Evolutionary conservation across 768 basidiomycete species (phyloP), one percentile per base, ranked within the genome.

Genomic region (Boletus tylopilopsis): DNA sequence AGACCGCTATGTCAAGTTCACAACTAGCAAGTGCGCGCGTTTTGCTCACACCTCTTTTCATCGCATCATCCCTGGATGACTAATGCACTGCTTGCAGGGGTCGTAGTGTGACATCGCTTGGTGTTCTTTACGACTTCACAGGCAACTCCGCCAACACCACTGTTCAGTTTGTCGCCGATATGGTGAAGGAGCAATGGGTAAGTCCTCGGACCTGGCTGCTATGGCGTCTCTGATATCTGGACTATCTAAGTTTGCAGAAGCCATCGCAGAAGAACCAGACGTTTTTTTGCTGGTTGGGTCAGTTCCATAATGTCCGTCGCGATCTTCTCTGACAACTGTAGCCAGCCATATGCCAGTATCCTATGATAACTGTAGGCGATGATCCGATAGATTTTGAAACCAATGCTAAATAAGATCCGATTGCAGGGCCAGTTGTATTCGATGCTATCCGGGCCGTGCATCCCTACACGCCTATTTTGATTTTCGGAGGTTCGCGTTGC

Each of bases 111-210:
- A 93, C 90, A 0, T 78, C 91, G 2, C 74, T 94, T 12, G 92
- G 91, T 6, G 84, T 92, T 23, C 64, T 94, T 12, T 94, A 70
- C 51, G 76, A 90, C 63, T 94, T 91, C 63, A 81, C 77, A 0
- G 81, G 82, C 43, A 87, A 90, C 57, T 82, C 75, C 35, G 57
- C 67, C 37, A 85, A 85, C 51, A 89, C 88, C 6, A 84, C 84
- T 2, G 86, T 94, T 15, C 90, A 91, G 58, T 71, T 69, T 32
- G 85, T 90, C 3, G 76, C 68, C 12, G 73, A 81, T 35, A 86
- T 94, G 85, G 83, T 91, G 35, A 82, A 86, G 51, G 90, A 93
- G 61, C 30, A 67, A 5, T 95, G 92, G 87, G 84, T 83, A 49
- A 29, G 73, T 56, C 5, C 21, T n/a, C 45, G 21, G 3, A 21